Base-by-base conservation (phyloP, 257 asterid genomes). In the Euphrasia confusa region DNA sequence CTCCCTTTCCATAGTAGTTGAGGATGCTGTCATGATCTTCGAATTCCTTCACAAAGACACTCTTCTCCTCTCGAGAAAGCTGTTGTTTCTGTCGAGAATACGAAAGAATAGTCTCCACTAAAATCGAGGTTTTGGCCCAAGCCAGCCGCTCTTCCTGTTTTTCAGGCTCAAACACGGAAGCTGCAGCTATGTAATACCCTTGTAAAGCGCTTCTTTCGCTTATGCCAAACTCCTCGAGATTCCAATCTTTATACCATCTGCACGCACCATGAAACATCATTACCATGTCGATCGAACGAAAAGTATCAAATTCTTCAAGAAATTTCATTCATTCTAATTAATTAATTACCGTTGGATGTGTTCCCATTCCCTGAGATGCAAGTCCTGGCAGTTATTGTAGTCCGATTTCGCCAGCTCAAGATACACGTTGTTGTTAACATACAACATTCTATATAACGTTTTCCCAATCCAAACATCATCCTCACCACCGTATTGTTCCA, bases 401-500 rank as follows among this genome's bases (percentile, higher is more conserved):
- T 92, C 99, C 60, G 76, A 42, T 61, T 80, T 86, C 5, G 87
- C 99, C 5, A 89, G 73, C 73, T 89, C 87, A 60, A 92, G 80
- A 66, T 89, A 89, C 0, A 54, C 64, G 61, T 79, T 78, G 49
- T 81, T 89, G 76, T 82, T 92, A 10, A 92, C 91, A 35, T 71
- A 60, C 0, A 84, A 72, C 97, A 92, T 92, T 86, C 97, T 87
- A 77, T 92, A 89, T 17, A 92, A 74, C 4, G 96, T 81, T 74
- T 92, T 92, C 64, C 99, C 97, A 62, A 92, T 92, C 99, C 99
- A 92, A 2, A 89, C 95, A 64, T 92, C 99, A 11, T 81, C 81
- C 3, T 76, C 91, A 5, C 88, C 97, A 11, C 97, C 99, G 26
- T 92, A 89, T 26, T 84, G 97, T 53, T 89, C 89, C 45, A 92